These are phyloP conservation scores for Farysia itapuensis DNA, from an alignment of 1,284 basidiomycete genomes.

Conservation along the genomic window DNA sequence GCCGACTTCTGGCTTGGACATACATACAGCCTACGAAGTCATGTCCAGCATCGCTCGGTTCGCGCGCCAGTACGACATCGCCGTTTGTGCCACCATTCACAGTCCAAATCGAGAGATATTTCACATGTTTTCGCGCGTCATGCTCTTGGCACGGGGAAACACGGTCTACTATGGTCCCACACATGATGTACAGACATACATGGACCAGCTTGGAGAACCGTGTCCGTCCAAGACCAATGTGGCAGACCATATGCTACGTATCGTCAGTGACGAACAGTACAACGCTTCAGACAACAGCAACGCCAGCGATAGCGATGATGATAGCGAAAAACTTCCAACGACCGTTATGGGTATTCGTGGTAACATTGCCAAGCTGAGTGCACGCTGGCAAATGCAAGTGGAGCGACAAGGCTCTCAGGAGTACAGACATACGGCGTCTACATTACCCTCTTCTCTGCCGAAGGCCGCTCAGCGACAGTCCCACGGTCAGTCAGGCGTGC, in stretches of 20 bases:
- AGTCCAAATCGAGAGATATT: conserved; percentile 59
- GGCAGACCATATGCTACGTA: conserved; percentile 51
- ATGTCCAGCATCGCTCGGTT: conserved; percentile 48
- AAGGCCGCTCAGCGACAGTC: background rate
- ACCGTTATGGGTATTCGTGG: background rate
- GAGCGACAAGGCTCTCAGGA: background rate
- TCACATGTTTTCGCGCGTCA: conserved; percentile 45
- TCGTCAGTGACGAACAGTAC: conserved; percentile 52
- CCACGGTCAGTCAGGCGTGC: background rate
- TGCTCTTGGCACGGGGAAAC: conserved; percentile 54
- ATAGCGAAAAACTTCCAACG: background rate
- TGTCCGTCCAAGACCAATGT: conserved; percentile 50
- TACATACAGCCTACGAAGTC: conserved; percentile 53
- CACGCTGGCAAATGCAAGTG: conserved; percentile 9
- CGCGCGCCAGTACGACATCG: conserved; percentile 43
- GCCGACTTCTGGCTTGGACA: conserved; percentile 59
- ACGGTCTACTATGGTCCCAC: conserved; percentile 45
- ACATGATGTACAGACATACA: conserved; percentile 30
- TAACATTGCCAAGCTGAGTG: background rate
- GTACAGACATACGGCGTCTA: background rate
- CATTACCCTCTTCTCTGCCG: background rate
- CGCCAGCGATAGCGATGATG: background rate
- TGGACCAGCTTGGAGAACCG: conserved; percentile 32
- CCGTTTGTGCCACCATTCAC: conserved; percentile 60
- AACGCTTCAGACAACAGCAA: background rate